Evolutionary conservation across 345 rosid species (phyloP), one percentile per base, ranked within the genome.

Genomic region (Balakata baccata): DNA sequence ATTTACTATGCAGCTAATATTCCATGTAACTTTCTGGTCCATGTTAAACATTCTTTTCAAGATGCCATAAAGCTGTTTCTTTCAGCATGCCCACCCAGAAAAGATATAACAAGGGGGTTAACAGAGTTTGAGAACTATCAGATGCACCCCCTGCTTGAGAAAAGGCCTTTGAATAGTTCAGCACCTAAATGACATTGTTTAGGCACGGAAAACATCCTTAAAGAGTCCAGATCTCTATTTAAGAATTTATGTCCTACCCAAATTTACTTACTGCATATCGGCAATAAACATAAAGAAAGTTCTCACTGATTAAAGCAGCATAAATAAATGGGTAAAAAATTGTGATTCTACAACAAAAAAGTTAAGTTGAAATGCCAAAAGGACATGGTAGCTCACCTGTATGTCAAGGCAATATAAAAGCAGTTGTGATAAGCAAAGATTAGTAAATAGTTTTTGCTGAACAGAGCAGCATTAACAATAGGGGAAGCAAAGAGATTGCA

Each of bases 161-260:
- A 64, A 18, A 3, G 13, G 4, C 18, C 5, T 3, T 51, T 51
- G 29, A 56, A 56, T 56, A 56, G 61, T 10, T 56, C 29, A 56
- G 29, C 61, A 22, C 6, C 68, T 9, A 38, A 38, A 16, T 17
- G 22, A 61, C 39, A 61, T 6, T 61, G 52, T 11, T 64, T 18
- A 65, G 14, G 34, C 68, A 65, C n/a, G 58, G 57, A 58, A 49
- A 50, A 67, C 58, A 67, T 50, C 23, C 45, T 49, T 6, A 66
- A 3, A n/a, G n/a, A 45, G 22, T 22, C 16, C 46, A 66, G 53
- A 45, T 66, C 69, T 37, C 45, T 18, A 14, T 10, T 38, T 3
- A 5, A 46, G 52, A 16, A 18, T 16, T 52, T 49, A 52, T 17
- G 2, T 34, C 29, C 45, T 34, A 34, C 4, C 38, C 39, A 22